Evolutionary conservation across 2,329 filamentous ascomycete genomes (phyloP).

Genomic region (Paracoccidioides brasiliensis): DNA sequence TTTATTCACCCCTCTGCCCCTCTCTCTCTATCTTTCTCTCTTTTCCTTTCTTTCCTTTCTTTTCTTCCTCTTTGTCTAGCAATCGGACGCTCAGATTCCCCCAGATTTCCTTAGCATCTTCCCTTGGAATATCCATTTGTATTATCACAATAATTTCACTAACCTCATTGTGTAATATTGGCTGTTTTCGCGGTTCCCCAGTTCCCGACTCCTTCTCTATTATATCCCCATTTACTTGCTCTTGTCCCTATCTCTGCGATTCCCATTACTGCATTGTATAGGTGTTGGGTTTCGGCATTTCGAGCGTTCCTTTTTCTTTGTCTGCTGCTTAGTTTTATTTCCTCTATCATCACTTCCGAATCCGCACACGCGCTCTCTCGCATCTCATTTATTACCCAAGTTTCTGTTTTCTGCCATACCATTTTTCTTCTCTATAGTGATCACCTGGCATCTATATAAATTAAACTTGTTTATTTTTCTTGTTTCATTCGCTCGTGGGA

Average conservation of each 20-base stretch:
- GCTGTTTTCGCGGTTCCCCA: not conserved
- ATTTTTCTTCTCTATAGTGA: not conserved
- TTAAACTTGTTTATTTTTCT: not conserved
- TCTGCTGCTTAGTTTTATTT: not conserved
- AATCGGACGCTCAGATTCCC: not conserved
- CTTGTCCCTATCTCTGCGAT: not conserved
- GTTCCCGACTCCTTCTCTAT: not conserved
- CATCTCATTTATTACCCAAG: not conserved
- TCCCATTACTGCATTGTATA: not conserved
- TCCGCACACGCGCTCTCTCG: not conserved
- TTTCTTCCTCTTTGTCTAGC: not conserved
- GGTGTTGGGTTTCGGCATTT: not conserved
- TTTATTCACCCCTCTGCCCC: not conserved
- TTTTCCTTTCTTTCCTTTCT: not conserved
- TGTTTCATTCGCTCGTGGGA: not conserved
- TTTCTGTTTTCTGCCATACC: not conserved
- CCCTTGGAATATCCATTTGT: not conserved
- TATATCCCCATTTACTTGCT: not conserved
- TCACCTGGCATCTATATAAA: not conserved
- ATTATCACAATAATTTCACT: not conserved
- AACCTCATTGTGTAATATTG: not conserved
- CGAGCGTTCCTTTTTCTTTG: not conserved
- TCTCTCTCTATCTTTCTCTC: not conserved
- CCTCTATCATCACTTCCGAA: not conserved
- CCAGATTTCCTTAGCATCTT: not conserved